phyloP scores from a whole-genome alignment of 2,329 filamentous ascomycete species.

The Colletotrichum filicis region DNA sequence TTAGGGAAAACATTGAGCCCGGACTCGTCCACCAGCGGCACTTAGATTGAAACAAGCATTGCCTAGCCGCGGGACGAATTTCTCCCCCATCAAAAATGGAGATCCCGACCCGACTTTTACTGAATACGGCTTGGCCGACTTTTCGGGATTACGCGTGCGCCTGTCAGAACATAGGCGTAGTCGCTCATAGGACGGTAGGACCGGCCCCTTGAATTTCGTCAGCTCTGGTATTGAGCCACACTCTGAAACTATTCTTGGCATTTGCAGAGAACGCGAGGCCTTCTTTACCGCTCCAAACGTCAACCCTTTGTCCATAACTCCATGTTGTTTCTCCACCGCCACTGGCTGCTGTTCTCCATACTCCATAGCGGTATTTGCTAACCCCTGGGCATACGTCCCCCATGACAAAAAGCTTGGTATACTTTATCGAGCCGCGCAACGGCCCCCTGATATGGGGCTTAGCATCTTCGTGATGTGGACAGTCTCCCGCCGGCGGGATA shows the following conservation, averaged over 20 bases:
- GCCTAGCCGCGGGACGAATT: constrained; percentile 8
- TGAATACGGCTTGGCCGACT: not conserved
- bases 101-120: not conserved
- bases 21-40: not conserved
- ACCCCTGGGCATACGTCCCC: not conserved
- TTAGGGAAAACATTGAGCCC: not conserved
- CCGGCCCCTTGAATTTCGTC: constrained; percentile 11
- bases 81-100: not conserved
- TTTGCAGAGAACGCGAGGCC: not conserved
- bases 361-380: not conserved
- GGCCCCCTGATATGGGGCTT: constrained; percentile 1
- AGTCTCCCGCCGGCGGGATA: not conserved
- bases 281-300: too few species aligned
- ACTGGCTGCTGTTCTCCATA: too few species aligned
- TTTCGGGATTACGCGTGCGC: constrained; percentile 11
- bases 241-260: not conserved
- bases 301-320: too few species aligned
- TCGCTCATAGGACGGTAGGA: not conserved
- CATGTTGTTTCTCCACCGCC: too few species aligned
- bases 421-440: constrained; percentile 26
- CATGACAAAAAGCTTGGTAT: constrained; percentile 21
- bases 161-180: constrained; percentile 15
- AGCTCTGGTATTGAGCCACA: not conserved
- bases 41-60: constrained; percentile 18
- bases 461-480: constrained; percentile 23